phyloP scores from a whole-genome alignment of 2,329 filamentous ascomycete species.

The Didymella arachidicola region DNA sequence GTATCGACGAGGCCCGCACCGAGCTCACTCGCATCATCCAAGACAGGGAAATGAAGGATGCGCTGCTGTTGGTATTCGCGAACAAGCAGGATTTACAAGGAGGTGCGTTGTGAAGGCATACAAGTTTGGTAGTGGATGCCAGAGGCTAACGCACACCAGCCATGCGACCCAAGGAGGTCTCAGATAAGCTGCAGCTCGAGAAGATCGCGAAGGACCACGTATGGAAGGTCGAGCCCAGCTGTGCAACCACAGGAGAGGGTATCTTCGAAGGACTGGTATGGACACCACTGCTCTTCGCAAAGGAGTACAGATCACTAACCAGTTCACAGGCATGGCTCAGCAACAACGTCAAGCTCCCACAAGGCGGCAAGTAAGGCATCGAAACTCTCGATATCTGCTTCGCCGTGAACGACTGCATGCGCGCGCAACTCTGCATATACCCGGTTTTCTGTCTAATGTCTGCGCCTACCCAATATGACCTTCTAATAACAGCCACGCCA shows the following conservation, averaged over 20 bases:
- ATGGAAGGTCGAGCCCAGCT: slow-evolving; percentile 64
- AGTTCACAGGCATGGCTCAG: slow-evolving; percentile 55
- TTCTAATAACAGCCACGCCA: slow-evolving; percentile 35
- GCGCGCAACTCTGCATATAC: slow-evolving; percentile 50
- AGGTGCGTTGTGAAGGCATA: slow-evolving; percentile 64
- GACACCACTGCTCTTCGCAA: background rate
- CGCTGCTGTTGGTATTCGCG: slow-evolving; percentile 94
- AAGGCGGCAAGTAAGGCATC: slow-evolving; percentile 45
- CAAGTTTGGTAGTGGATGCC: background rate
- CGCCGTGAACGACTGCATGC: slow-evolving; percentile 48
- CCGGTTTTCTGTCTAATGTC: slow-evolving; percentile 42
- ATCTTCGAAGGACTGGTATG: slow-evolving; percentile 61
- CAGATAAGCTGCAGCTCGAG: slow-evolving; percentile 57
- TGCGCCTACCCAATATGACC: slow-evolving; percentile 26
- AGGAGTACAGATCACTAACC: slow-evolving; percentile 11
- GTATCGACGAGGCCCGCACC: slow-evolving; percentile 95
- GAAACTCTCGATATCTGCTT: slow-evolving; percentile 10
- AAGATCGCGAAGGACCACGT: slow-evolving; percentile 61
- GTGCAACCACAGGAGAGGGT: slow-evolving; percentile 61
- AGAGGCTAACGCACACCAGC: slow-evolving; percentile 44
- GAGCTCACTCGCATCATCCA: slow-evolving; percentile 98
- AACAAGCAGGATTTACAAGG: slow-evolving; percentile 98
- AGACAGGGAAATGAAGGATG: slow-evolving; percentile 97
- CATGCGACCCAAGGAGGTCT: slow-evolving; percentile 61
- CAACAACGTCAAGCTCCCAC: slow-evolving; percentile 59